A percentile compares a stretch with the other conserved stretches of the same genome.
These are phyloP conservation scores for Fusarium transvaalense DNA, from an alignment of 2,329 filamentous ascomycete genomes.

Conservation along the genomic window DNA sequence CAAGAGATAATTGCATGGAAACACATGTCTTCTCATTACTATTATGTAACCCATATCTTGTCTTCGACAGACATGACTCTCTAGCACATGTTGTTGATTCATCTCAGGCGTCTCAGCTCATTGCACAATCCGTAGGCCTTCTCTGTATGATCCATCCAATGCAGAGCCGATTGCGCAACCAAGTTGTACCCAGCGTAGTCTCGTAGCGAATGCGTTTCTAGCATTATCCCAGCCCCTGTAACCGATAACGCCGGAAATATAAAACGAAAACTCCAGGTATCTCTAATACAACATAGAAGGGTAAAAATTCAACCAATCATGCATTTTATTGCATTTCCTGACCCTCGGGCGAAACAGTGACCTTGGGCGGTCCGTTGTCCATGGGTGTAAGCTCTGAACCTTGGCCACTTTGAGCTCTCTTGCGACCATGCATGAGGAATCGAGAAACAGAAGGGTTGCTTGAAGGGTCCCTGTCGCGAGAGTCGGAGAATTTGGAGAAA, in stretches of 20 bases:
- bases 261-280: constrained; percentile 45
- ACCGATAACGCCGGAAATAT: constrained; percentile 45
- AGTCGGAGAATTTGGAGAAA: constrained; percentile 80
- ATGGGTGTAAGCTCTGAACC: constrained; percentile 79
- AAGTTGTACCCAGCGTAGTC: constrained; percentile 34
- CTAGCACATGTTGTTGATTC: constrained; percentile 12
- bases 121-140: constrained; percentile 2
- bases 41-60: constrained; percentile 43
- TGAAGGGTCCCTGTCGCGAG: constrained; percentile 54
- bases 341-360: constrained; percentile 46
- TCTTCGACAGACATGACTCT: constrained; percentile 28
- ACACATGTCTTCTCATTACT: constrained; percentile 44
- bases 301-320: constrained; percentile 16
- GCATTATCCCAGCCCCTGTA: constrained; percentile 37
- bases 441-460: constrained; percentile 61
- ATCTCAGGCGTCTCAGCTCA: constrained; percentile 9
- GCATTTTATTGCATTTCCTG: constrained; percentile 45
- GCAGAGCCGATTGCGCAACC: constrained; percentile 21
- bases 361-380: constrained; percentile 53
- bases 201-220: constrained; percentile 46
- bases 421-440: constrained; percentile 78
- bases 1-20: constrained; percentile 3
- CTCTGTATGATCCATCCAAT: constrained; percentile 22
- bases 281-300: constrained; percentile 47
- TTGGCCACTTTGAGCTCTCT: constrained; percentile 73